phyloP scores from a whole-genome alignment of 2,329 filamentous ascomycete species.

The Penicillium italicum region DNA sequence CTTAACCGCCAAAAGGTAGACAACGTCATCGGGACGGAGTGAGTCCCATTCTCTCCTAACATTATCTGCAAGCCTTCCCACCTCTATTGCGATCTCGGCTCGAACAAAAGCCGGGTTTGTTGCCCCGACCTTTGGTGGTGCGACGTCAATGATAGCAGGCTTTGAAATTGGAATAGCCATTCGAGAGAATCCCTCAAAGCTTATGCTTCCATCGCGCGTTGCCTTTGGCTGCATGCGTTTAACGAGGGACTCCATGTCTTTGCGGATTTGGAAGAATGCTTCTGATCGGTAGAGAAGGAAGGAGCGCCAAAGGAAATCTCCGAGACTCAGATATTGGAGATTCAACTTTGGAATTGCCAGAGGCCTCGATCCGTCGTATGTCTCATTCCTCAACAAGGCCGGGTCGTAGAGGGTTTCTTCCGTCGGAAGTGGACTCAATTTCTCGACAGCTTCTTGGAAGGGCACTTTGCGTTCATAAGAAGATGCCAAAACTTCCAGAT shows the following conservation, averaged over 20 bases:
- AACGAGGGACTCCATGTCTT: slow-evolving; percentile 79
- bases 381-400: slow-evolving; percentile 73
- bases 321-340: slow-evolving; percentile 88
- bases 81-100: slow-evolving; percentile 80
- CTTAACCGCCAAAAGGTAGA: slow-evolving; percentile 79
- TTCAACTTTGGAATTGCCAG: slow-evolving; percentile 92
- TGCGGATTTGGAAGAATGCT: slow-evolving; percentile 88
- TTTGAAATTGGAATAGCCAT: slow-evolving; percentile 88
- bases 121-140: slow-evolving; percentile 77
- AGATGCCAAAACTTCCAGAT: slow-evolving; percentile 66
- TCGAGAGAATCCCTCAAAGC: slow-evolving; percentile 79
- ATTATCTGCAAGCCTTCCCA: slow-evolving; percentile 71
- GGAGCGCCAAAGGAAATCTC: slow-evolving; percentile 95
- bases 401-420: slow-evolving; percentile 76
- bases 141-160: slow-evolving; percentile 80
- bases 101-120: slow-evolving; percentile 77
- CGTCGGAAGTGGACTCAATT: slow-evolving; percentile 75
- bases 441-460: slow-evolving; percentile 73
- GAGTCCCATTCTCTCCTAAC: slow-evolving; percentile 86
- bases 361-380: slow-evolving; percentile 80
- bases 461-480: slow-evolving; percentile 73
- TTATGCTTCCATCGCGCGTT: slow-evolving; percentile 58
- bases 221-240: slow-evolving; percentile 71
- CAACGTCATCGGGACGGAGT: slow-evolving; percentile 78
- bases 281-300: slow-evolving; percentile 86